phyloP scores from a whole-genome alignment of 805 yeast genomes.

The Yamadazyma laniorum region DNA sequence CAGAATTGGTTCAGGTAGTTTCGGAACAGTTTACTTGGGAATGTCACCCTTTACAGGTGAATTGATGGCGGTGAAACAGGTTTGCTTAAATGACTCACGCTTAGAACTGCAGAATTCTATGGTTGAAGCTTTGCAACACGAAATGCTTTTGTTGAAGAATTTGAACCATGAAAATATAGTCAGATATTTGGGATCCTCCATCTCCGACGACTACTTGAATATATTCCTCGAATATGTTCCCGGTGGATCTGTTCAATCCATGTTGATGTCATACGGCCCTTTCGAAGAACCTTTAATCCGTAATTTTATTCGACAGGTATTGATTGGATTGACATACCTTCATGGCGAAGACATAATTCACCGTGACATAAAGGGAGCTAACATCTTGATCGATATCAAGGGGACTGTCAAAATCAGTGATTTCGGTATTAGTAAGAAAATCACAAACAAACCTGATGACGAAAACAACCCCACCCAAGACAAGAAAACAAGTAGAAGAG shows the following conservation, averaged over 20 bases:
- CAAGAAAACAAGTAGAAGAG: constrained; percentile 50
- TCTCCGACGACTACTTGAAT: constrained; percentile 67
- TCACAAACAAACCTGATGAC: constrained; percentile 15
- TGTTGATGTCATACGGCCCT: constrained; percentile 72
- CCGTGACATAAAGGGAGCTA: constrained; percentile 87
- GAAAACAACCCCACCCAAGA: constrained; percentile 14
- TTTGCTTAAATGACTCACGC: constrained; percentile 55
- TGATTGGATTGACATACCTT: constrained; percentile 69
- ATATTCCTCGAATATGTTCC: constrained; percentile 71
- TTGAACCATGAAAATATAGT: constrained; percentile 91
- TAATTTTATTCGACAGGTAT: constrained; percentile 71
- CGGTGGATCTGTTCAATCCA: constrained; percentile 56
- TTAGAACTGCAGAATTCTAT: constrained; percentile 43
- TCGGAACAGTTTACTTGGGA: constrained; percentile 91
- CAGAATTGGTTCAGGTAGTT: constrained; percentile 89
- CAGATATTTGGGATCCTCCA: constrained; percentile 83
- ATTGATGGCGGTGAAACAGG: constrained; percentile 96
- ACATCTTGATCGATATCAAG: constrained; percentile 74
- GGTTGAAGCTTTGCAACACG: constrained; percentile 80
- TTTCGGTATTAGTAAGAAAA: constrained; percentile 70
- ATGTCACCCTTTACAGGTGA: constrained; percentile 92
- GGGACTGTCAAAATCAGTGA: constrained; percentile 84
- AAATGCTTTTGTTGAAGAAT: constrained; percentile 72
- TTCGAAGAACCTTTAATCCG: constrained; percentile 74
- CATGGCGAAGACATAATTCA: constrained; percentile 78